A percentile compares a stretch with the other conserved stretches of the same genome.
Conservation (phyloP, 1,139 yeast species). For the Debaryomyces singareniensis region DNA sequence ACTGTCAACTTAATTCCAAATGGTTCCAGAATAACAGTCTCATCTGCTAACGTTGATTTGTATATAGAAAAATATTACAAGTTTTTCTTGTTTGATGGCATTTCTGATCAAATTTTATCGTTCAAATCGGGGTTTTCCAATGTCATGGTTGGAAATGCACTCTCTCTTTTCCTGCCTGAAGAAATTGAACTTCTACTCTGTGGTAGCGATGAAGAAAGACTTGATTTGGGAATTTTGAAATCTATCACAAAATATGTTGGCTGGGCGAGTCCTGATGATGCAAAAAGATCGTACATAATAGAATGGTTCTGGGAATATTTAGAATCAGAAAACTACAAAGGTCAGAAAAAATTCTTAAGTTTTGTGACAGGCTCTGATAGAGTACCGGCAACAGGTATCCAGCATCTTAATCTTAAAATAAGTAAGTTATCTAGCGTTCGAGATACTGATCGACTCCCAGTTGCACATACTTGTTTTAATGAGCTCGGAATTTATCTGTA, state of each 20-base stretch:
- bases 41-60: constrained; percentile 44
- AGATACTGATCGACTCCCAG: constrained; percentile 55
- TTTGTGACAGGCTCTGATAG: constrained; percentile 91
- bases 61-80: constrained; percentile 60
- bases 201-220: constrained; percentile 62
- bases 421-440: constrained; percentile 40
- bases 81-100: constrained; percentile 53
- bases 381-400: constrained; percentile 87
- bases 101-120: constrained; percentile 46
- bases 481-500: constrained; percentile 77
- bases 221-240: constrained; percentile 62
- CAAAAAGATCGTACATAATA: constrained; percentile 34
- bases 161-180: constrained; percentile 69
- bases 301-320: constrained; percentile 86
- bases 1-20: constrained; percentile 47
- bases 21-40: constrained; percentile 54
- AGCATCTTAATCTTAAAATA: constrained; percentile 64
- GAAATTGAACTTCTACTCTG: constrained; percentile 76
- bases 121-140: constrained; percentile 66
- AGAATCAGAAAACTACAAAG: constrained; percentile 30
- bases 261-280: constrained; percentile 38
- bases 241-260: constrained; percentile 71
- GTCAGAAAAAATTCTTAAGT: constrained; percentile 58
- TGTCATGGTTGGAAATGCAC: constrained; percentile 77
- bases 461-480: constrained; percentile 92